Evolutionary conservation across 306 rosid species (phyloP), one percentile per base, ranked within the genome.

Genomic region (Arachis stenosperma): DNA sequence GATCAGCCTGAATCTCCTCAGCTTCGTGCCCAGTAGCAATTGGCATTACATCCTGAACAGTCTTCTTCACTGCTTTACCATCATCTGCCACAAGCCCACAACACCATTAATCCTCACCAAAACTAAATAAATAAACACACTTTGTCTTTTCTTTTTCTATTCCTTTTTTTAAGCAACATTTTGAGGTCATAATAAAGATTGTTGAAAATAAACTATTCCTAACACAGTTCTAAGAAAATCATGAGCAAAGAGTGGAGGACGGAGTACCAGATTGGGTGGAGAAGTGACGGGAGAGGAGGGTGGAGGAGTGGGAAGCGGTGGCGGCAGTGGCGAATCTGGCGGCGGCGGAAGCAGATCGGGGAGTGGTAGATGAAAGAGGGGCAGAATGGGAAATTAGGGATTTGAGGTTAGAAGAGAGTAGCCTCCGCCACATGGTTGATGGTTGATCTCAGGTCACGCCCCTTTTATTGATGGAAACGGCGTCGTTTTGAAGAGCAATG

Each of bases 21-120:
- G 88, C 98, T 85, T 95, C 98, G 78, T 91, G 96, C 6, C 98
- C 97, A 11, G 99, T 94, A 37, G 96, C 99, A 65, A 94, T 91
- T 11, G 99, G 99, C 86, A 88, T 54, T 78, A 91, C 77, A 75
- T 90, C 93, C 81, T 91, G 97, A 58, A 87, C 87, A 80, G 67
- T 91, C 96, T 87, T 93, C 76, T 84, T 88, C 36, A 84, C 39
- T 1, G 78, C 15, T 65, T 58, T 54, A 52, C 62, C 44, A 46
- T 69, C 81, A 51, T 52, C 95, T 84, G 22, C 63, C 59, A 58
- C 9, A 46, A 29, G 2, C 13, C 57, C 17, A 65, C 9, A 46
- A 29, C 3, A 15, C 57, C 17, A 69, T 66, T 3, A 30, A 65
- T 46, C 14, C 44, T 39, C 44, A 37, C 9, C 67, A 22, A 44